Percentiles rank a stretch among this genome's conserved stretches.
phyloP scores from a whole-genome alignment of 495 filamentous ascomycete genomes.

The Lasiosphaeria hispida region DNA sequence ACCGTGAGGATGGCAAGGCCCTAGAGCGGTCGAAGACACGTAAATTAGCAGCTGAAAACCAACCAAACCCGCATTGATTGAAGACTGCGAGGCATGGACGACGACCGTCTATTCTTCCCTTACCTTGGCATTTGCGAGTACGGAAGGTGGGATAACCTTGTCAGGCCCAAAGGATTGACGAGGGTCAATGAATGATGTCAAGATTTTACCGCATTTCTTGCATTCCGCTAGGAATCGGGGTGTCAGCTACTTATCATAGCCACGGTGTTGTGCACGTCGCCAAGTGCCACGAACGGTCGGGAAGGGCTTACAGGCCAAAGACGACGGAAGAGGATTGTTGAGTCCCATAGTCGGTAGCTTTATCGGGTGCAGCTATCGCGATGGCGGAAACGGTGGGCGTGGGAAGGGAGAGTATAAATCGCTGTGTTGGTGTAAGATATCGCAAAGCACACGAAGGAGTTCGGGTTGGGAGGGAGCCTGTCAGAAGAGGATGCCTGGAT shows the following conservation, averaged over 20 bases:
- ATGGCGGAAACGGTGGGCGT: neutral
- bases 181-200: conserved; percentile 92
- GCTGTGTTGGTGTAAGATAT: neutral
- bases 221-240: conserved; percentile 64
- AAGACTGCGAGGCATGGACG: neutral
- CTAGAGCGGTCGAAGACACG: conserved; percentile 41
- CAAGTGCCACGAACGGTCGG: conserved; percentile 18
- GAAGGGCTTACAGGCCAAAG: conserved; percentile 53
- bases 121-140: conserved; percentile 91
- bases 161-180: conserved; percentile 93
- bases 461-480: conserved; percentile 7
- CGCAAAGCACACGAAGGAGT: neutral
- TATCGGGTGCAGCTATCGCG: too few relatives aligned
- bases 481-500: conserved; percentile 1
- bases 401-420: neutral
- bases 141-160: conserved; percentile 91
- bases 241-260: conserved; percentile 2
- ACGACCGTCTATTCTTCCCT: conserved; percentile 8
- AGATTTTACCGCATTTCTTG: conserved; percentile 87
- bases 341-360: conserved; percentile 45
- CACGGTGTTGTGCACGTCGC: neutral
- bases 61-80: neutral
- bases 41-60: neutral
- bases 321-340: conserved; percentile 58
- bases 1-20: conserved; percentile 94